Conservation (phyloP, 2,329 filamentous ascomycete species). For the Calonectria crousiana region DNA sequence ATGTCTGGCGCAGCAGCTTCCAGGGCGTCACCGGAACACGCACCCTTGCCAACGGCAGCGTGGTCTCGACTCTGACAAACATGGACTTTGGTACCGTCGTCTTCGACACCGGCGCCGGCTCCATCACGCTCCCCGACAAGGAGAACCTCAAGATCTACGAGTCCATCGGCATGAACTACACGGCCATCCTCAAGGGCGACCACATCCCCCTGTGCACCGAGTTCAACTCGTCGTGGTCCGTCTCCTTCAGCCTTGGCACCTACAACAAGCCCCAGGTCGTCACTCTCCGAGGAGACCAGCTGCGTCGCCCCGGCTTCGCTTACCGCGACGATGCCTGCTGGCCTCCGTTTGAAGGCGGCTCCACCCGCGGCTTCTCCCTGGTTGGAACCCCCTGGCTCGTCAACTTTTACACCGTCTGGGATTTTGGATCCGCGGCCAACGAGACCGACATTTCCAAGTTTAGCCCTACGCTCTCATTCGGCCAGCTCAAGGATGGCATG, state of each 20-base stretch:
- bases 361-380: slow-evolving; percentile 43
- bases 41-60: slow-evolving; percentile 36
- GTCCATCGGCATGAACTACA: slow-evolving; percentile 52
- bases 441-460: slow-evolving; percentile 21
- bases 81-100: slow-evolving; percentile 39
- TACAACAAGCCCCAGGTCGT: slow-evolving; percentile 39
- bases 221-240: slow-evolving; percentile 51
- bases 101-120: slow-evolving; percentile 50
- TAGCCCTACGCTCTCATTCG: slow-evolving; percentile 39
- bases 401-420: slow-evolving; percentile 51
- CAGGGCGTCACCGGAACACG: slow-evolving; percentile 11
- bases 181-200: slow-evolving; percentile 43
- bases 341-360: slow-evolving; percentile 49
- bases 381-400: slow-evolving; percentile 48
- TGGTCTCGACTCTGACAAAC: slow-evolving; percentile 16
- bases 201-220: slow-evolving; percentile 51
- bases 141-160: slow-evolving; percentile 46
- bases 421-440: slow-evolving; percentile 43
- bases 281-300: slow-evolving; percentile 48
- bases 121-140: slow-evolving; percentile 43
- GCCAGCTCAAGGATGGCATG: slow-evolving; percentile 31
- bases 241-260: slow-evolving; percentile 44
- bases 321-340: slow-evolving; percentile 49
- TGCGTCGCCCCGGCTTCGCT: slow-evolving; percentile 49
- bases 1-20: slow-evolving; percentile 48